These are phyloP conservation scores for Phaeosphaeria sp. DNA, from an alignment of 2,329 filamentous ascomycete species.

Conservation along the genomic window DNA sequence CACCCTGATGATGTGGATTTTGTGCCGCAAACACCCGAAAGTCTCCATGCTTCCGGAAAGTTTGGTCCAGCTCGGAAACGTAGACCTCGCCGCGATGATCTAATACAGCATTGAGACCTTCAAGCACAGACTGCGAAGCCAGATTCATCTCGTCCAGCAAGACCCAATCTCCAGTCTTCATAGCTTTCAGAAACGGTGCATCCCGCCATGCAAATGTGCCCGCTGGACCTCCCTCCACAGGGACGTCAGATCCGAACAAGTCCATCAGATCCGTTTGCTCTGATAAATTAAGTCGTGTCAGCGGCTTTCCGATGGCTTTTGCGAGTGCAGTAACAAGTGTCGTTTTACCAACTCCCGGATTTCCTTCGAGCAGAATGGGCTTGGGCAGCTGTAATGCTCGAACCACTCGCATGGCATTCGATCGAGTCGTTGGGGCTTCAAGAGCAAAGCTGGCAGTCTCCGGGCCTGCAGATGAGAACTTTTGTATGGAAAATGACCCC, in stretches of 20 bases:
- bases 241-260: constrained; percentile 94
- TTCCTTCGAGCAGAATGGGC: constrained; percentile 93
- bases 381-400: constrained; percentile 88
- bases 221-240: constrained; percentile 87
- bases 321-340: constrained; percentile 88
- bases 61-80: constrained; percentile 91
- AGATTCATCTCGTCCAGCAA: constrained; percentile 98
- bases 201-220: constrained; percentile 96
- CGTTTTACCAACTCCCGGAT: constrained; percentile 97
- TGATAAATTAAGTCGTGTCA: constrained; percentile 95
- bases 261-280: constrained; percentile 99
- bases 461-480: constrained; percentile 51
- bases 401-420: constrained; percentile 89
- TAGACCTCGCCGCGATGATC: constrained; percentile 97
- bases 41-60: constrained; percentile 85
- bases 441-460: constrained; percentile 74
- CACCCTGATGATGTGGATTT: constrained; percentile 96
- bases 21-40: constrained; percentile 97
- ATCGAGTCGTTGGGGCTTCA: constrained; percentile 84
- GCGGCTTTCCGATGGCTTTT: constrained; percentile 75
- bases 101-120: constrained; percentile 94
- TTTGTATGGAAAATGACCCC: constrained; percentile 75
- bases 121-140: constrained; percentile 93
- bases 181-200: constrained; percentile 91
- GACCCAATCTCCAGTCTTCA: constrained; percentile 97